A percentile compares a stretch with the other conserved stretches of the same genome.
Evolutionary conservation across 2,329 filamentous ascomycete genomes (phyloP).

Genomic region (Pseudocercospora cruenta): DNA sequence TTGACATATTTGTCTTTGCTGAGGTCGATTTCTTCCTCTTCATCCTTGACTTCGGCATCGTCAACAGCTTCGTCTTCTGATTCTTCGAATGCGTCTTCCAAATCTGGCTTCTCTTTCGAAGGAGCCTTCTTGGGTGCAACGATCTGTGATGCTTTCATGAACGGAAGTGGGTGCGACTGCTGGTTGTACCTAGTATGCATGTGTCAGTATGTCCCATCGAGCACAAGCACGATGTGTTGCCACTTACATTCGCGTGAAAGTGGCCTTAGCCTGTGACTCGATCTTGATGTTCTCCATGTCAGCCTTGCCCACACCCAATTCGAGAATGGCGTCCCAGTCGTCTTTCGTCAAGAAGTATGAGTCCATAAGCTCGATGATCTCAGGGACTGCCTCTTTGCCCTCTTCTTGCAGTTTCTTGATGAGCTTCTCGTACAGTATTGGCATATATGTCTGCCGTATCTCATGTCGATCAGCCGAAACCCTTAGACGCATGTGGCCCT

Average conservation of each 20-base stretch:
- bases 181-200: conserved; percentile 70
- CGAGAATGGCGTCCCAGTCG: conserved; percentile 89
- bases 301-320: conserved; percentile 87
- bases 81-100: conserved; percentile 95
- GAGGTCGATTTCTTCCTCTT: conserved; percentile 72
- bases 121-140: conserved; percentile 70
- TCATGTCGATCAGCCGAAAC: conserved; percentile 91
- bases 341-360: conserved; percentile 94
- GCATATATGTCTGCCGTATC: conserved; percentile 91
- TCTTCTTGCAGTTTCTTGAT: conserved; percentile 74
- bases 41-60: conserved; percentile 52
- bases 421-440: conserved; percentile 80
- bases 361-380: conserved; percentile 94
- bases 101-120: conserved; percentile 79
- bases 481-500: conserved; percentile 92
- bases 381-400: conserved; percentile 78
- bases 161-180: conserved; percentile 85
- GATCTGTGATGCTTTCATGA: conserved; percentile 88
- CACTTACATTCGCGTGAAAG: conserved; percentile 85
- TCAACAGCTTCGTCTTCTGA: conserved; percentile 68
- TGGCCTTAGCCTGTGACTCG: conserved; percentile 80
- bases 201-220: conserved; percentile 25
- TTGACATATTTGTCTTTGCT: conserved; percentile 98
- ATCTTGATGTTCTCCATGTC: conserved; percentile 74
- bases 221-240: not conserved